Conservation (phyloP, 2,329 filamentous ascomycete genomes). For the Neocatenulostroma microsporum region DNA sequence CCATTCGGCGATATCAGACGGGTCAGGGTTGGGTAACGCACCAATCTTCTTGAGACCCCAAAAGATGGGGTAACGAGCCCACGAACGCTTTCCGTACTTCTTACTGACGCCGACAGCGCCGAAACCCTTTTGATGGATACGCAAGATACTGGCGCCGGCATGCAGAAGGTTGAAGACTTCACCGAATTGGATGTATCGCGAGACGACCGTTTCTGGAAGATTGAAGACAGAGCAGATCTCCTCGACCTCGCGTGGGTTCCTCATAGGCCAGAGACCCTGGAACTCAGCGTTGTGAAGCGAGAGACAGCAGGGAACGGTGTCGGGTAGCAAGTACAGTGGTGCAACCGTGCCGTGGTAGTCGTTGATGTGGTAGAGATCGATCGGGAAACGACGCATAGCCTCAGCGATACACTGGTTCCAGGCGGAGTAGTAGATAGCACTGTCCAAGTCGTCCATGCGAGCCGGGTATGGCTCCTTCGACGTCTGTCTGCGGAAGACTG, state of each 20-base stretch:
- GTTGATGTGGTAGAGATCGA: conserved; percentile 57
- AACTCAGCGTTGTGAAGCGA: conserved; percentile 62
- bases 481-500: conserved; percentile 56
- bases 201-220: conserved; percentile 47
- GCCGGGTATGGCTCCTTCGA: conserved; percentile 56
- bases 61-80: conserved; percentile 59
- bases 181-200: conserved; percentile 57
- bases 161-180: conserved; percentile 61
- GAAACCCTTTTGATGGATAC: conserved; percentile 57
- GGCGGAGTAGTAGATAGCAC: conserved; percentile 58
- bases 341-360: conserved; percentile 56
- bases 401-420: conserved; percentile 63
- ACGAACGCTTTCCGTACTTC: conserved; percentile 58
- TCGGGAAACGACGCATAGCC: conserved; percentile 51
- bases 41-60: conserved; percentile 56
- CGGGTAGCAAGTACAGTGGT: conserved; percentile 55
- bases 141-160: conserved; percentile 54
- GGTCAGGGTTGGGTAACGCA: conserved; percentile 57
- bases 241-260: conserved; percentile 49
- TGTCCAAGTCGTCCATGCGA: conserved; percentile 60
- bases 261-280: conserved; percentile 60
- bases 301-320: conserved; percentile 52
- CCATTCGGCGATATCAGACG: conserved; percentile 54
- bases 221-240: conserved; percentile 59
- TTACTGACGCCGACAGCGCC: conserved; percentile 60